Evolutionary conservation across 1,284 basidiomycete genomes (phyloP).

Genomic region (Tilletia caries): DNA sequence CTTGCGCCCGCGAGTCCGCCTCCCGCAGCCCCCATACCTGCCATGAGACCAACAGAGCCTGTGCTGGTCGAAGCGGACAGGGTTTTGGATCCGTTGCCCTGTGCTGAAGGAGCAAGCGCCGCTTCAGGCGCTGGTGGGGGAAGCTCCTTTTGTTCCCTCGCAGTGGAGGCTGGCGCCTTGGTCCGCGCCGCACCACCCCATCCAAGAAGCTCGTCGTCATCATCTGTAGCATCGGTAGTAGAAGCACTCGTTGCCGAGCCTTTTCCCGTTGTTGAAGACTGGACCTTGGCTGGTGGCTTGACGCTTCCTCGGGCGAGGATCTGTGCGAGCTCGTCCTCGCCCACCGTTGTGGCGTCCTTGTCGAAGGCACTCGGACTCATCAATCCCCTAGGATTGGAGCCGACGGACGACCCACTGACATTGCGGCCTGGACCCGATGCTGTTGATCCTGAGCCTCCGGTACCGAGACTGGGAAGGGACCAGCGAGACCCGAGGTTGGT

Average conservation of each 20-base stretch:
- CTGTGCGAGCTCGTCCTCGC: constrained; percentile 44
- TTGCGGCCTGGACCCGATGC: constrained; percentile 16
- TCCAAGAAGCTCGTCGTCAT: constrained; percentile 15
- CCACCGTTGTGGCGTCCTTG: constrained; percentile 35
- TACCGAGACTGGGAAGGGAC: neutral
- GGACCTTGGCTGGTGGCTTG: constrained; percentile 6
- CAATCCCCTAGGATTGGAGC: constrained; percentile 21
- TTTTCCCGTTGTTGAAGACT: no score
- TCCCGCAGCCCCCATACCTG: constrained; percentile 12
- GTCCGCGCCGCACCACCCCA: constrained; percentile 7
- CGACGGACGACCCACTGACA: constrained; percentile 14
- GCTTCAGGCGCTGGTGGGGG: neutral
- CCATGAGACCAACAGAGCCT: neutral
- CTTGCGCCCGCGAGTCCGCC: constrained; percentile 11
- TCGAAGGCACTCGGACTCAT: constrained; percentile 17
- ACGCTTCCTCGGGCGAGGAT: constrained; percentile 32
- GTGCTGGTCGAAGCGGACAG: neutral
- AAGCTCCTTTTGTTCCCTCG: constrained; percentile 11
- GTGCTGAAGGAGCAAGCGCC: constrained; percentile 1
- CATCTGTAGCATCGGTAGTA: neutral
- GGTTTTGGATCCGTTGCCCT: constrained; percentile 7
- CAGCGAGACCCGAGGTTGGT: neutral
- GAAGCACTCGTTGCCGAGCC: no score
- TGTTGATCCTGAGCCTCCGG: constrained; percentile 9
- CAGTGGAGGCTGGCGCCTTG: neutral